phyloP scores from a whole-genome alignment of 2,329 filamentous ascomycete genomes.

The Colletotrichum liaoningense region DNA sequence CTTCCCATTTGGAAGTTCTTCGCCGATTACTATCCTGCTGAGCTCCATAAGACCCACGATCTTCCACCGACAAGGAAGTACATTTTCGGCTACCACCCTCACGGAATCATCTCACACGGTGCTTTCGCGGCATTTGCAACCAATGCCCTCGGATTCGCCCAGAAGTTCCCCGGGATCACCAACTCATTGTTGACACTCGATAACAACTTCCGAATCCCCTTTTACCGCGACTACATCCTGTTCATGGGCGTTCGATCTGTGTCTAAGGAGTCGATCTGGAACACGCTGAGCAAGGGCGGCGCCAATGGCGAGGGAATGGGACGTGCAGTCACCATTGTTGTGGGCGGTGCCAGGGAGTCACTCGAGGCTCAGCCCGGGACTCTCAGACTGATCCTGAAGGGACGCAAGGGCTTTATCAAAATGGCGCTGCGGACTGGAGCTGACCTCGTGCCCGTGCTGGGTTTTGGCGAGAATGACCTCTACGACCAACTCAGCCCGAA shows the following conservation, averaged over 20 bases:
- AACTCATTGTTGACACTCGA: constrained; percentile 96
- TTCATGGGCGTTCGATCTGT: constrained; percentile 89
- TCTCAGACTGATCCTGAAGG: constrained; percentile 81
- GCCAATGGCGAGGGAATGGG: constrained; percentile 85
- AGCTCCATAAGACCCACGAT: constrained; percentile 84
- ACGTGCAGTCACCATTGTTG: constrained; percentile 94
- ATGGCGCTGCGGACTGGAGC: constrained; percentile 92
- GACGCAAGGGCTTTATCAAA: constrained; percentile 93
- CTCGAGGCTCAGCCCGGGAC: constrained; percentile 86
- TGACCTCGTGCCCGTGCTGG: constrained; percentile 90
- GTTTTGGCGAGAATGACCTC: constrained; percentile 95
- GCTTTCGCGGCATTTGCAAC: constrained; percentile 93
- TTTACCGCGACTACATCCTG: constrained; percentile 95
- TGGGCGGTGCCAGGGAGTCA: constrained; percentile 92
- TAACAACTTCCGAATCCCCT: constrained; percentile 91
- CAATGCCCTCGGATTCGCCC: constrained; percentile 86
- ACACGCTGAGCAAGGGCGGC: constrained; percentile 84
- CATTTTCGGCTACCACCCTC: constrained; percentile 96
- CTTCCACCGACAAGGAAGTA: constrained; percentile 89
- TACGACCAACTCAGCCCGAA: constrained; percentile 89
- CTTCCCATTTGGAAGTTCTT: constrained; percentile 88
- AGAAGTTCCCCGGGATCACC: constrained; percentile 93
- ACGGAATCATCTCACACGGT: constrained; percentile 97
- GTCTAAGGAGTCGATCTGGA: constrained; percentile 91
- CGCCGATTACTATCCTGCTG: constrained; percentile 91